Base-by-base conservation (phyloP, 805 yeast species). In the Kluyveromyces nonfermentans region DNA sequence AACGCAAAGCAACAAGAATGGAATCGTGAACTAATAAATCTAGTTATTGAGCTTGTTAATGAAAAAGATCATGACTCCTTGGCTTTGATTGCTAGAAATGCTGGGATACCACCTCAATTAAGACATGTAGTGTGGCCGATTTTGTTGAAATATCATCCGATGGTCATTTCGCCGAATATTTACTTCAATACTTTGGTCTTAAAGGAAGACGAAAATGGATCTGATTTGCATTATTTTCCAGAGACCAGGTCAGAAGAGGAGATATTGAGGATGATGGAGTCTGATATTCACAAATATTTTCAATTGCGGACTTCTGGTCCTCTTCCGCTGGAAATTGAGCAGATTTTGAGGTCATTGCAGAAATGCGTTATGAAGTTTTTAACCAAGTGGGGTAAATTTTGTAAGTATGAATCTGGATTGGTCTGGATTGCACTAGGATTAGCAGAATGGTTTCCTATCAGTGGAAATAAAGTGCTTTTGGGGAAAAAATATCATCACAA, bases 371-470 rank as follows among this genome's bases (percentile, higher is more conserved):
- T 71, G 36, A 72, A 73, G 45, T 89, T 89, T 57, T 64, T 84
- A 33, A 64, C 63, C 25, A 85, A 85, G 65, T 88, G 95, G 95
- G 89, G 93, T 6, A 69, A 71, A 33, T 70, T 80, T 45, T 75
- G 85, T 43, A 79, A 78, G 51, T 89, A 89, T 59, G 93, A 86
- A 60, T 72, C 82, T 36, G 89, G 94, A 0, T 70, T 88, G 54
- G 73, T 90, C 2, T 88, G 96, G 96, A 76, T 85, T 16, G 96
- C 96, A 0, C 64, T 86, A 28, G 88, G 87, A 9, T 65, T 89
- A 37, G 90, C 95, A 0, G 95, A 87, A 60, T 88, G 95, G 95
- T 73, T 78, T 28, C 89, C 94, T 5, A 86, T 85, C 1, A 63
- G 77, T 33, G 68, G 68, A 14, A 67, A 70, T 39, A 39, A 45